A percentile compares a stretch with the other conserved stretches of the same genome.
Conservation (phyloP, 2,329 filamentous ascomycete species). For the Massarina eburnea region DNA sequence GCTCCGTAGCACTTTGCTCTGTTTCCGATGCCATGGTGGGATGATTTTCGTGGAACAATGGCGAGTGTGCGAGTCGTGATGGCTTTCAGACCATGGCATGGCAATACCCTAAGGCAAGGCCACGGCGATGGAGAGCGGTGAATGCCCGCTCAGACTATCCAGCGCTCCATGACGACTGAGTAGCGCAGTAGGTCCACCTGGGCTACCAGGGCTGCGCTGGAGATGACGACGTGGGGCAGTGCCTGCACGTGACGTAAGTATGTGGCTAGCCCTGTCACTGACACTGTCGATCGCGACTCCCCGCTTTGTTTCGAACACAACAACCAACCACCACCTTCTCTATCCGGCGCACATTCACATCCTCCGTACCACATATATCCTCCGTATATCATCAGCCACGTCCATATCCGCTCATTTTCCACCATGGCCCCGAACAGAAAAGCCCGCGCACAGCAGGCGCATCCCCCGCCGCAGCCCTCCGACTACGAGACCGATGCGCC, state of each 20-base stretch:
- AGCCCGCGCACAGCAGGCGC: conserved; percentile 29
- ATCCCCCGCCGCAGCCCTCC: conserved; percentile 50
- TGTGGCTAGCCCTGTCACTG: neutral
- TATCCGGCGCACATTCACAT: too few relatives aligned
- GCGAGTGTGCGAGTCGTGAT: neutral
- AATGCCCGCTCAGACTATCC: neutral
- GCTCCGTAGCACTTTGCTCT: conserved; percentile 27
- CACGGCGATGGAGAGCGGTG: neutral
- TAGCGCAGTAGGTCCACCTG: too few relatives aligned
- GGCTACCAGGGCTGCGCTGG: neutral
- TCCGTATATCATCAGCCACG: too few relatives aligned
- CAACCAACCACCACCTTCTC: too few relatives aligned
- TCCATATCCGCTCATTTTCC: neutral
- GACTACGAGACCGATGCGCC: conserved; percentile 56
- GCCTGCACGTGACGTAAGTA: neutral
- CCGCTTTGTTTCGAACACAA: too few relatives aligned
- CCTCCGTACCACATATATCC: too few relatives aligned
- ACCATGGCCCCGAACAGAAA: conserved; percentile 36
- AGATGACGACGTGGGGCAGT: neutral
- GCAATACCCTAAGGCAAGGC: too few relatives aligned
- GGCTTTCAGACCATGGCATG: neutral
- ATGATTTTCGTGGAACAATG: neutral
- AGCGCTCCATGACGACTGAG: neutral
- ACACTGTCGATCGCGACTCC: neutral
- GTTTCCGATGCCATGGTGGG: conserved; percentile 31